Base-by-base conservation (phyloP, 441 rosid species). In the Hypseocharis bilobata region DNA sequence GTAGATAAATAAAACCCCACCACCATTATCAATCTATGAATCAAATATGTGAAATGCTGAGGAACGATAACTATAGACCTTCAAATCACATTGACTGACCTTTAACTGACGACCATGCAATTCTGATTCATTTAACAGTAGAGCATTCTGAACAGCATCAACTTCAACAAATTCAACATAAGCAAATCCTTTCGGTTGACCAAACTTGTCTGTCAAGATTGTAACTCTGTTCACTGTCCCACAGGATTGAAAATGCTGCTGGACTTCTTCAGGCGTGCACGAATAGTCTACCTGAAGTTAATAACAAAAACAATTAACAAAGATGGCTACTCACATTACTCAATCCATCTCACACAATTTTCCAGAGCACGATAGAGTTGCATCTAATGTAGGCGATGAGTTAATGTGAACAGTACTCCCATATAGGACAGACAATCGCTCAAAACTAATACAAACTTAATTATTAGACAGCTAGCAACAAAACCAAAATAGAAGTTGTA, bases 131-230 rank as follows among this genome's bases (percentile, higher is more conserved):
- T 87, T 87, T 68, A 87, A 74, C 54, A 85, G 70, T 19, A 87
- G 74, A 54, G 94, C 85, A 74, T 87, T 84, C 72, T 81, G 86
- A 71, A 87, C 83, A 51, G 88, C 94, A 71, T 87, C 94, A 51
- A 75, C 66, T 75, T 85, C 94, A 61, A 85, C 94, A 65, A 87
- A 87, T 64, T 87, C 94, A 1, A 87, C 94, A 2, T 87, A 87
- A n/a, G 94, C 94, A 73, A 87, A 87, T 64, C 94, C 94, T 78
- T 87, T 87, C 10, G 94, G 94, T 59, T 87, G 94, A 64, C 91
- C 94, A 58, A 87, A 87, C 79, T 87, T 87, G 76, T 87, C 94
- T 0, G 93, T 85, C 81, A 87, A 78, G 75, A 87, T 87, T 5
- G 93, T 87, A 65, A 87, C 92, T 51, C 92, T 74, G 66, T 87